Base-by-base conservation (phyloP, 306 rosid genomes). In the Vigna trinervia region DNA sequence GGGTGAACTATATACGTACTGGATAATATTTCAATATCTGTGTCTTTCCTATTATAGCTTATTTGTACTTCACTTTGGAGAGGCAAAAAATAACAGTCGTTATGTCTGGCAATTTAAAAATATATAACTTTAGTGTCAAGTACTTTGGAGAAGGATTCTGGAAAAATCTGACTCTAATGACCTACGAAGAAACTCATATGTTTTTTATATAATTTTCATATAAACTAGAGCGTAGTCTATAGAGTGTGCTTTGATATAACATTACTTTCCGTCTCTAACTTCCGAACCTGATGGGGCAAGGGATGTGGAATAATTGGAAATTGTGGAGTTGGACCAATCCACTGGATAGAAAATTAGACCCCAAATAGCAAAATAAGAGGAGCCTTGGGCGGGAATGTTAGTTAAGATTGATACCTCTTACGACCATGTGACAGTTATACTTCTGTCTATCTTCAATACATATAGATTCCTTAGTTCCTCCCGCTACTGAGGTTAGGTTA, bases 401-500 rank as follows among this genome's bases (percentile, higher is more conserved):
- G 43, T 65, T 22, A 52, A 81, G 47, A 69, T 30, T 38, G 59
- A 59, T 41, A 39, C 23, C 34, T 45, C 5, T 19, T 17, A 3
- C 13, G 54, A 22, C n/a, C 20, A 13, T 20, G 13, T 11, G 56
- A 47, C 48, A 66, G 54, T 41, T 13, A 66, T 62, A 41, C 46
- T 39, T 39, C 3, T 41, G 4, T 26, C 43, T 66, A 45, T 36
- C 87, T 85, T 82, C 51, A 4, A 69, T 22, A 3, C 66, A 34
- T 84, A 54, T 84, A 54, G 77, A 88, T 85, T 39, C 87, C 76
- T 81, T 61, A 32, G 46, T 32, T 81, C 71, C 78, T 59, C 73
- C 45, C 32, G 72, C 69, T 54, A 6, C 14, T 51, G 54, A n/a
- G 86, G 12, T 41, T 41, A 41, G 46, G 84, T 68, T 65, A 76